phyloP scores from a whole-genome alignment of 371 early-diverging fungal genomes.

The Sanchytrium tribonematis region DNA sequence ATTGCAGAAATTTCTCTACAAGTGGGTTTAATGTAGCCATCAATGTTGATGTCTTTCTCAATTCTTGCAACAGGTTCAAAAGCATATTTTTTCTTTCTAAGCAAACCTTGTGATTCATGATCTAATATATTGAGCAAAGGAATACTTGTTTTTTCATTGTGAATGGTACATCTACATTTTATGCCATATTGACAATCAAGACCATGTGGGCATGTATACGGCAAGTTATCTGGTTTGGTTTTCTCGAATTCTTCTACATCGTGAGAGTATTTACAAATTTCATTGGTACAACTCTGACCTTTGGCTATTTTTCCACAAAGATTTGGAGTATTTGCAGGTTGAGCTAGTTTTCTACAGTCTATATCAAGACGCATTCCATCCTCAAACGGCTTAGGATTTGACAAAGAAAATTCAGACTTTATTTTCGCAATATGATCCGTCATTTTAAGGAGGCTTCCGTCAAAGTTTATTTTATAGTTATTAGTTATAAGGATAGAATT shows the following conservation, averaged over 20 bases:
- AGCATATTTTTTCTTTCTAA: not conserved
- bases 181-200: not conserved
- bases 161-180: not conserved
- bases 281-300: not conserved
- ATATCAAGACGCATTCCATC: not conserved
- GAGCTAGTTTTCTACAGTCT: not conserved
- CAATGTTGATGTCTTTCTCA: not conserved
- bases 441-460: too few species aligned
- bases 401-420: not conserved
- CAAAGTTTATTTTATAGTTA: too few species aligned
- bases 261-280: not conserved
- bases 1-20: slow-evolving; percentile 1
- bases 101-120: not conserved
- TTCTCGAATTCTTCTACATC: not conserved
- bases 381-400: not conserved
- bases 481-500: too few species aligned
- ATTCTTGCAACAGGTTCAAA: not conserved
- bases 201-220: not conserved
- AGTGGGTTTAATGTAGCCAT: not conserved
- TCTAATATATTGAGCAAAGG: not conserved
- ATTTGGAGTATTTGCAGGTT: not conserved
- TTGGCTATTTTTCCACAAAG: not conserved
- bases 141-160: not conserved
- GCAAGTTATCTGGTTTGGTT: not conserved
- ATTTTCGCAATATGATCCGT: not conserved